Evolutionary conservation across 208 protist species (phyloP), one percentile per base, ranked within the genome.

Genomic region (Acanthamoeba royreba): DNA sequence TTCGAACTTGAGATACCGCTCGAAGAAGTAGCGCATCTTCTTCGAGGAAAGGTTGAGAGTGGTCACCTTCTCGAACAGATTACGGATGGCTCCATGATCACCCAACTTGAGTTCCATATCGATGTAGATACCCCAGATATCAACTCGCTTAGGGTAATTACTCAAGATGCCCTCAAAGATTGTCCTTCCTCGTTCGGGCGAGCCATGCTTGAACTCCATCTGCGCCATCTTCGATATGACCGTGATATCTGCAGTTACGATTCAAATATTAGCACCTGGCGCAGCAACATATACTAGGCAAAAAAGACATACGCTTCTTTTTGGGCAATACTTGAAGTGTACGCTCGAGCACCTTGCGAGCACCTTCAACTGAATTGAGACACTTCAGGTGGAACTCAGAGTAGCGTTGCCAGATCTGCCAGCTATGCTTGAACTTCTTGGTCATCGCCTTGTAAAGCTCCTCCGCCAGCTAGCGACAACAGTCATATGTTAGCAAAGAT

Each of bases 1-100:
- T 97, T 99, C 99, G 96, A 99, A 99, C 13, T 97, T 77, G 28
- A 99, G 96, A 94, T 98, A 99, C 25, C 98, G 97, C 83, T 99
- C 99, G 81, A 99, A 98, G 69, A 99, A 97, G 69, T 94, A 97
- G 81, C 97, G 97, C 95, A 98, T 98, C 86, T 98, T 98, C 93
- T 98, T 98, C n/a, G 95, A 95, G 4, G 96, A 98, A 4, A 98
- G 86, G 19, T 97, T 95, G 5, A 98, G 85, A 31, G 47, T 93
- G 33, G 93, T 95, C 7, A 94, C 93, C 66, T 97, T 87, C 47
- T 98, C 97, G 91, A 98, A 98, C 11, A 98, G 94, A 4, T 86
- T 90, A 15, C 85, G 40, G 33, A 93, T 79, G 90, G 43, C 69
- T 13, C 49, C 38, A 69, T 79, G 55, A 47, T 94, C 53, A 46